Evolutionary conservation across 768 basidiomycete species (phyloP).

Genomic region (Trametes maxima): DNA sequence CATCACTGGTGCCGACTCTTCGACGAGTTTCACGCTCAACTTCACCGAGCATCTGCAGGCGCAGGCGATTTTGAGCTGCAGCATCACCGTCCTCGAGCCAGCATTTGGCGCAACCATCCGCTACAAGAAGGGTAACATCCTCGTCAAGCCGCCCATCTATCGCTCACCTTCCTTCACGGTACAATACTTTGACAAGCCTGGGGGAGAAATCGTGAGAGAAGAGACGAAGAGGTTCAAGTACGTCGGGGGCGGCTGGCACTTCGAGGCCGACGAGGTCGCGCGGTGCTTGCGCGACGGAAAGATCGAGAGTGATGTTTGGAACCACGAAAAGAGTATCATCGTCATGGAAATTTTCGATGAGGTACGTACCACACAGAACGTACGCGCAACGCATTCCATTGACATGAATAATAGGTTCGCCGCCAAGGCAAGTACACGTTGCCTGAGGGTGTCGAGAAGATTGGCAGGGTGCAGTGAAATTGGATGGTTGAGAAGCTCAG

Average conservation of each 20-base stretch:
- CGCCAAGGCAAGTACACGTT: constrained; percentile 67
- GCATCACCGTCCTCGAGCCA: constrained; percentile 53
- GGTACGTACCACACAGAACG: constrained; percentile 42
- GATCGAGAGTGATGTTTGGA: constrained; percentile 73
- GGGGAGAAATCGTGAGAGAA: constrained; percentile 49
- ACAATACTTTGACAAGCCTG: constrained; percentile 54
- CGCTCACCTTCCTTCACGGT: constrained; percentile 68
- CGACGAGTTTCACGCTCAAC: constrained; percentile 72
- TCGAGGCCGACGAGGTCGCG: constrained; percentile 88
- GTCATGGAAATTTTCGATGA: constrained; percentile 87
- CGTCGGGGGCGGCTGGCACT: constrained; percentile 75
- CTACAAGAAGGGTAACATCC: constrained; percentile 72
- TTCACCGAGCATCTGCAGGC: constrained; percentile 67
- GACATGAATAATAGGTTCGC: too few species aligned
- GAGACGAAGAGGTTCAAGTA: constrained; percentile 62
- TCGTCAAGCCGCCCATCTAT: constrained; percentile 65
- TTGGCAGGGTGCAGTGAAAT: constrained; percentile 21
- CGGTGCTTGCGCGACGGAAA: constrained; percentile 74
- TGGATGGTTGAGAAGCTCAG: not conserved
- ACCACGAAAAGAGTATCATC: constrained; percentile 76
- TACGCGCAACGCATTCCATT: too few species aligned
- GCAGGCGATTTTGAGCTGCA: constrained; percentile 73
- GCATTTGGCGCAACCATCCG: constrained; percentile 66
- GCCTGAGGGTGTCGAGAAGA: constrained; percentile 60
- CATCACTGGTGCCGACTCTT: constrained; percentile 76